Base-by-base conservation (phyloP, 352 stramenopile genomes). In the Globisporangium canariense region DNA sequence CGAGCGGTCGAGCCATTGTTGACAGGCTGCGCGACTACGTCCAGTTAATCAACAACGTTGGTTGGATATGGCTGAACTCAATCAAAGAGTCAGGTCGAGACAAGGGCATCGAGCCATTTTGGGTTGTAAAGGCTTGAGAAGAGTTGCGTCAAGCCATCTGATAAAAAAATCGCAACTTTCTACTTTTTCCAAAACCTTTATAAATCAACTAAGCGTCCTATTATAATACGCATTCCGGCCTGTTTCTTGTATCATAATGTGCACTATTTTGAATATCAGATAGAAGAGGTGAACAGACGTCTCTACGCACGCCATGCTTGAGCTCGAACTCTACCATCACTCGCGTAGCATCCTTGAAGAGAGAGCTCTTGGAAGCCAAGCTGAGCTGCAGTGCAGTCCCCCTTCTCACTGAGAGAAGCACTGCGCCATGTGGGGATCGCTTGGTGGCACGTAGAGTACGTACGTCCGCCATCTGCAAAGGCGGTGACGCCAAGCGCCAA, bases 371-470 rank as follows among this genome's bases (percentile, higher is more conserved):
- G 18, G 18, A 16, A 51, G 45, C n/a, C 43, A 51, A 51, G 22
- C 22, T 25, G 45, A 51, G 45, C n/a, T 51, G 16, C 45, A 25
- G 22, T 25, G 22, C 22, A 25, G 22, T 25, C 22, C 22, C 22
- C 22, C 22, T 25, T 25, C 4, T 1, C 32, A 9, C 32, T 38
- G 32, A 38, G 32, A 38, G 22, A 38, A 18, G 40, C 40, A 11
- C 40, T 45, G 40, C n/a, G 47, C 47, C 47, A 53, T 53, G 47
- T 53, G 47, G 20, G 9, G 47, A 32, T 53, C 47, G 22, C 47
- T 36, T 51, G 45, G 30, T 30, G n/a, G 45, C 45, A 51, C n/a
- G 45, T 51, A 51, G 22, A 25, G 22, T 9, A 9, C 9, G 14
- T 45, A 5, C 40, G 22, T n/a, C 8, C 11, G 25, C 20, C 22